Percentiles rank a stretch among this genome's conserved stretches.
These are phyloP conservation scores for Mycena amicta DNA, from an alignment of 768 basidiomycete genomes.

Conservation along the genomic window DNA sequence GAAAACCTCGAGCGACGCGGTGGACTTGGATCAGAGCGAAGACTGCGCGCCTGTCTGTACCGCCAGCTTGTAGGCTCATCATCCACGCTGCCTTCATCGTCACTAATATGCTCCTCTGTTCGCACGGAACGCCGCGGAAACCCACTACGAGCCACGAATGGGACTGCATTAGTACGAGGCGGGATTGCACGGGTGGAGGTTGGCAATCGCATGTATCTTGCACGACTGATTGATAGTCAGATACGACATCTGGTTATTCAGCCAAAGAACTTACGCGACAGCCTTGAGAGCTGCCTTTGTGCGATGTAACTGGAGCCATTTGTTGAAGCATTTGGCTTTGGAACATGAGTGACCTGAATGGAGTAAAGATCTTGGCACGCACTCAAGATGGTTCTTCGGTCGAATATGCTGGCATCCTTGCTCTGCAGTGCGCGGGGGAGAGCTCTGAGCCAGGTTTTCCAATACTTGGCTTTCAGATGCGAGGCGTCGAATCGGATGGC, in stretches of 20 bases:
- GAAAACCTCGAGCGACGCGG: constrained; percentile 19
- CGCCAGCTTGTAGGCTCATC: constrained; percentile 4
- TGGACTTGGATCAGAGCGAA: constrained; percentile 24
- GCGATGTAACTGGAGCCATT: constrained; percentile 70
- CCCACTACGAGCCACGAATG: constrained; percentile 27
- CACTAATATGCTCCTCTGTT: constrained; percentile 24
- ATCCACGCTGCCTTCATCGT: constrained; percentile 34
- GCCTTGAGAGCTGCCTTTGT: constrained; percentile 78
- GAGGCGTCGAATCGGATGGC: constrained; percentile 76
- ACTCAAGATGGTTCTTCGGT: constrained; percentile 57
- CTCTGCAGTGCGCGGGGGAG: constrained; percentile 72
- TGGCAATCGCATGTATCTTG: constrained; percentile 77
- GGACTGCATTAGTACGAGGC: constrained; percentile 18
- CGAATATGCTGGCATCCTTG: constrained; percentile 49
- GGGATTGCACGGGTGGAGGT: constrained; percentile 44
- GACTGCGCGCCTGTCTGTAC: constrained; percentile 6
- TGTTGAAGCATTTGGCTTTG: constrained; percentile 56
- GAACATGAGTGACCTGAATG: constrained; percentile 14
- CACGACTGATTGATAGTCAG: constrained; percentile 55
- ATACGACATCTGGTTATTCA: neutral
- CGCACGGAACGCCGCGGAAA: constrained; percentile 31
- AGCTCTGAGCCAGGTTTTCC: constrained; percentile 65
- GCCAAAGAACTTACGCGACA: constrained; percentile 66
- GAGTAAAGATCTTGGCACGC: constrained; percentile 31
- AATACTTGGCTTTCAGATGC: constrained; percentile 59